These are phyloP conservation scores for Auriscalpium vulgare DNA, from an alignment of 768 basidiomycete species.

Conservation along the genomic window DNA sequence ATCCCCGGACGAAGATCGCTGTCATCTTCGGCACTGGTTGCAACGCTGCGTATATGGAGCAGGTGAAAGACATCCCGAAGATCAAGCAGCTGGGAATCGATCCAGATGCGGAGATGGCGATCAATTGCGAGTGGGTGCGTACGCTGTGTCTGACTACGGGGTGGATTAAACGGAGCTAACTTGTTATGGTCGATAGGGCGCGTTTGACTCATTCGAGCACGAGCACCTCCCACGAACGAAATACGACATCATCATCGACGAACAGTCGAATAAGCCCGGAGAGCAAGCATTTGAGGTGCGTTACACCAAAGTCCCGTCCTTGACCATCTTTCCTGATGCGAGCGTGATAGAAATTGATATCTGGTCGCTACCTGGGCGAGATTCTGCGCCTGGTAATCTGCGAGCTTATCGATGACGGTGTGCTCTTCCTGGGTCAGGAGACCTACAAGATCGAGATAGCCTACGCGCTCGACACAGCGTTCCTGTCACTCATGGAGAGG, in stretches of 20 bases:
- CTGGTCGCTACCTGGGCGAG: conserved; percentile 93
- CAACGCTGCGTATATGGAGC: conserved; percentile 98
- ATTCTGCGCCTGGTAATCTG: conserved; percentile 91
- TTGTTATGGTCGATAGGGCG: conserved; percentile 49
- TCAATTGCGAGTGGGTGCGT: conserved; percentile 95
- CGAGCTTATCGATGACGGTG: conserved; percentile 94
- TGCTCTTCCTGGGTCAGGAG: conserved; percentile 95
- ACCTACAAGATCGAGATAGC: conserved; percentile 96
- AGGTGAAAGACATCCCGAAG: conserved; percentile 78
- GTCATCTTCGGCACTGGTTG: conserved; percentile 98
- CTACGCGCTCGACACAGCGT: conserved; percentile 92
- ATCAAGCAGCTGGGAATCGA: conserved; percentile 68
- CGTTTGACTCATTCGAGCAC: conserved; percentile 94
- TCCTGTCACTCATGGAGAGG: conserved; percentile 96
- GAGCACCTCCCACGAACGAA: conserved; percentile 92
- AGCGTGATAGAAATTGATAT: conserved; percentile 76
- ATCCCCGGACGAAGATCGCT: conserved; percentile 84
- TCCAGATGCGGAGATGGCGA: conserved; percentile 68
- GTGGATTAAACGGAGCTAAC: too few relatives aligned
- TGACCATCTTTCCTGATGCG: too few relatives aligned
- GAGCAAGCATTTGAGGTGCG: conserved; percentile 89
- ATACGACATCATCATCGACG: conserved; percentile 89
- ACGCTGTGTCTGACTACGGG: not conserved
- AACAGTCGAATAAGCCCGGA: conserved; percentile 91
- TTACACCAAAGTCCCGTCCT: not conserved